phyloP scores from a whole-genome alignment of 352 stramenopile genomes.

The Elongisporangium anandrum region DNA sequence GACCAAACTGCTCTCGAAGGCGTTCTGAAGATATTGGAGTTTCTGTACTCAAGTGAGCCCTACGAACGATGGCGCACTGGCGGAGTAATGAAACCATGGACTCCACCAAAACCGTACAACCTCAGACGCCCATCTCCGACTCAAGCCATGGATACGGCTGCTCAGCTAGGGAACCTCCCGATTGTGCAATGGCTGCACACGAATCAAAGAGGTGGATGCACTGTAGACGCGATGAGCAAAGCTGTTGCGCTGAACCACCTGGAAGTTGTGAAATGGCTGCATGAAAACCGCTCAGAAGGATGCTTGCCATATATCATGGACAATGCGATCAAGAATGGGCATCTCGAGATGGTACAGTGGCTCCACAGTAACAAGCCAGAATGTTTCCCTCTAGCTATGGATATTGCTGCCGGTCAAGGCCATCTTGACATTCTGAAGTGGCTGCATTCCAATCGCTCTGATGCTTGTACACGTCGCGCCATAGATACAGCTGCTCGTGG shows the following conservation, averaged over 20 bases:
- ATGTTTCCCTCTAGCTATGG: conserved; percentile 33
- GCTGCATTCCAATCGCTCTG: conserved; percentile 13
- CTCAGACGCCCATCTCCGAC: neutral
- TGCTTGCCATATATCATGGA: conserved; percentile 16
- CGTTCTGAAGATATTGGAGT: neutral
- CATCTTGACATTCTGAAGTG: conserved; percentile 33
- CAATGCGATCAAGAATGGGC: conserved; percentile 17
- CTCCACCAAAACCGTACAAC: neutral
- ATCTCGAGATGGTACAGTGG: conserved; percentile 21
- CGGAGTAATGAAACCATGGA: no score
- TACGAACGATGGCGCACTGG: neutral
- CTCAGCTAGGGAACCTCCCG: neutral
- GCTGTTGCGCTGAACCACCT: conserved; percentile 13
- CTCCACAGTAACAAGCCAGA: conserved; percentile 19
- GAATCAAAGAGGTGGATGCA: neutral
- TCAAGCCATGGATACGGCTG: neutral
- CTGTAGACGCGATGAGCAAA: conserved; percentile 8
- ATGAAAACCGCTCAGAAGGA: conserved; percentile 18
- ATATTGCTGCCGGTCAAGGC: conserved; percentile 22
- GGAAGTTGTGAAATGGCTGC: conserved; percentile 27
- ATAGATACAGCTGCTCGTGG: conserved; percentile 17
- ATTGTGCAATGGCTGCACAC: neutral
- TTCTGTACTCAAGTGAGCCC: neutral
- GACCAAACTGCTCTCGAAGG: neutral
- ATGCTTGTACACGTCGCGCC: conserved; percentile 23